phyloP scores from a whole-genome alignment of 495 filamentous ascomycete species.

The Coniosporium apollinis region DNA sequence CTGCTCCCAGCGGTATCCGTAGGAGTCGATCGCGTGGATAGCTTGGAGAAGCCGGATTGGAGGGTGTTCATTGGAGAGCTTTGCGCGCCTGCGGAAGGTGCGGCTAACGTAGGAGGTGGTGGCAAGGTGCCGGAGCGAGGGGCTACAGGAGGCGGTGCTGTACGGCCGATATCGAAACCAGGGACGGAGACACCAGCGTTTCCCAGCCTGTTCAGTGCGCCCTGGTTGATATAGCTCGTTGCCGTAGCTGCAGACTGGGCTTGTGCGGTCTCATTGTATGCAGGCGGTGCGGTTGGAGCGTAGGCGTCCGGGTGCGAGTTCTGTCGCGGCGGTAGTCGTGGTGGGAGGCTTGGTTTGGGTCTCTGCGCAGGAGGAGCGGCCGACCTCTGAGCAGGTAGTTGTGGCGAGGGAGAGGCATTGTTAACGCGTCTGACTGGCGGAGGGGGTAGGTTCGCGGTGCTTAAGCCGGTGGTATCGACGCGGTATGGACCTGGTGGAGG shows the following conservation, averaged over 20 bases:
- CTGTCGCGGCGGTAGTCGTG: slow-evolving; percentile 57
- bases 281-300: slow-evolving; percentile 34
- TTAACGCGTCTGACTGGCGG: slow-evolving; percentile 44
- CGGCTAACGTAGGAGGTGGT: not conserved
- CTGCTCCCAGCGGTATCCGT: slow-evolving; percentile 16
- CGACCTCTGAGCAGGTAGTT: slow-evolving; percentile 6
- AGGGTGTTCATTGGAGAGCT: slow-evolving; percentile 41
- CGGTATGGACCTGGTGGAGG: slow-evolving; percentile 51
- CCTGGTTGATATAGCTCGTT: slow-evolving; percentile 45
- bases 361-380: slow-evolving; percentile 17
- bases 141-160: slow-evolving; percentile 14
- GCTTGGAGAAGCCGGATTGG: slow-evolving; percentile 46
- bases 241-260: slow-evolving; percentile 6
- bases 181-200: slow-evolving; percentile 72
- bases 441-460: slow-evolving; percentile 49
- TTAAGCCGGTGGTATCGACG: slow-evolving; percentile 52
- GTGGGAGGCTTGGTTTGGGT: slow-evolving; percentile 44
- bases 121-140: slow-evolving; percentile 7
- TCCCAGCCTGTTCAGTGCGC: slow-evolving; percentile 47
- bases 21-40: slow-evolving; percentile 22
- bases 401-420: slow-evolving; percentile 26
- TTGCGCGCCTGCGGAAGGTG: slow-evolving; percentile 5
- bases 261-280: slow-evolving; percentile 28
- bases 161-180: slow-evolving; percentile 51
- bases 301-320: slow-evolving; percentile 30